Conservation (phyloP, 2,329 filamentous ascomycete species). For the Tolypocladium endophyticum region DNA sequence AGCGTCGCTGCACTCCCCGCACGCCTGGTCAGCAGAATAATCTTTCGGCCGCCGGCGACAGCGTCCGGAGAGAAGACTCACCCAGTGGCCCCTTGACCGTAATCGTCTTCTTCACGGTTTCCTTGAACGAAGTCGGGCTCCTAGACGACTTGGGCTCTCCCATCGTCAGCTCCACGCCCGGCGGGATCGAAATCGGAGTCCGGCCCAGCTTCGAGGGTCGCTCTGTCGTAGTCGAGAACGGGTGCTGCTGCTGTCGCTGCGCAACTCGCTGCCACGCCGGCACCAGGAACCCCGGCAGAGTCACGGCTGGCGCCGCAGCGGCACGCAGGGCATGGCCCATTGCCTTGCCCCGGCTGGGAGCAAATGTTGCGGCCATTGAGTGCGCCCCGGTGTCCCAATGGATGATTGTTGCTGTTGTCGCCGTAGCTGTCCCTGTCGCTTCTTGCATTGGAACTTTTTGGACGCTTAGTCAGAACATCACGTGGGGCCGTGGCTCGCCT, state of each 20-base stretch:
- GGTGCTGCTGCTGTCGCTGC: constrained; percentile 20
- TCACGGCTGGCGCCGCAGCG: constrained; percentile 32
- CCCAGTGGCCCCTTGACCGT: constrained; percentile 74
- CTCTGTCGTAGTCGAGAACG: constrained; percentile 61
- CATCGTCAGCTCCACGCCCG: constrained; percentile 68
- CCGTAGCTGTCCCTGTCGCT: not conserved
- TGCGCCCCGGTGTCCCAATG: constrained; percentile 3
- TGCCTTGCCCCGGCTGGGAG: constrained; percentile 49
- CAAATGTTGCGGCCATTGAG: constrained; percentile 47
- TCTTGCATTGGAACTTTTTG: constrained; percentile 4
- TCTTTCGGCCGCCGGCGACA: not conserved
- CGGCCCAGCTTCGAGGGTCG: constrained; percentile 75
- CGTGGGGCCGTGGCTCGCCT: not conserved
- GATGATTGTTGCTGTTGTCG: not conserved
- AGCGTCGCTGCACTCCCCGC: constrained; percentile 49
- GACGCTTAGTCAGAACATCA: constrained; percentile 9
- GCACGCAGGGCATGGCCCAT: constrained; percentile 46
- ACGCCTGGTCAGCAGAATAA: constrained; percentile 1
- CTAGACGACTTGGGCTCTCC: constrained; percentile 47
- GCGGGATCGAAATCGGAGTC: constrained; percentile 69
- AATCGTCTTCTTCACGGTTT: constrained; percentile 54
- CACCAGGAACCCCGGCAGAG: constrained; percentile 62
- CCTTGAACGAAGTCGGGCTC: constrained; percentile 48
- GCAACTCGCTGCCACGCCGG: constrained; percentile 50
- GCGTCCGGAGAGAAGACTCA: constrained; percentile 24